A percentile compares a stretch with the other conserved stretches of the same genome.
These are phyloP conservation scores for Scutellaria baicalensis DNA, from an alignment of 257 asterid genomes.

Conservation along the genomic window DNA sequence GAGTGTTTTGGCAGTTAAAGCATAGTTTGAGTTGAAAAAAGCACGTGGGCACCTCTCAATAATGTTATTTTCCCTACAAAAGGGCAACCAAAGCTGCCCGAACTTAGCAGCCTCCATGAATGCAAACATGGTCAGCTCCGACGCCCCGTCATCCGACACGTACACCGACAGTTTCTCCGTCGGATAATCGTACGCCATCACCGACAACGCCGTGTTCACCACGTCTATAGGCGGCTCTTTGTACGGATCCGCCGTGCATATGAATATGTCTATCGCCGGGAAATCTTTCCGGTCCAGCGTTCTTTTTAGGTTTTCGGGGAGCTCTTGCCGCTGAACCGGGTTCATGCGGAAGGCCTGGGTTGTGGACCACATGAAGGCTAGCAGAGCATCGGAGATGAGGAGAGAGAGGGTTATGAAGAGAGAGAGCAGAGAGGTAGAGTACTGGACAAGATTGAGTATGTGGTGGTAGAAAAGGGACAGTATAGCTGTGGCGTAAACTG, in stretches of 20 bases:
- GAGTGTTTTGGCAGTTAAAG: neutral
- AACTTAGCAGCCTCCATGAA: slow-evolving; percentile 78
- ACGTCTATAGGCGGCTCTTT: slow-evolving; percentile 65
- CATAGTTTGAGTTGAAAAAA: slow-evolving; percentile 35
- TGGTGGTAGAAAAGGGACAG: slow-evolving; percentile 46
- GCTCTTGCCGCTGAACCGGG: slow-evolving; percentile 40
- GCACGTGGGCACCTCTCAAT: slow-evolving; percentile 53
- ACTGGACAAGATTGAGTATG: slow-evolving; percentile 24
- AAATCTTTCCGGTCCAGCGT: slow-evolving; percentile 22
- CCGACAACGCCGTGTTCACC: slow-evolving; percentile 66
- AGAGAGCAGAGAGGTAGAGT: slow-evolving; percentile 20
- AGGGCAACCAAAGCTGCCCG: slow-evolving; percentile 58
- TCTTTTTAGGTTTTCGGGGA: slow-evolving; percentile 26
- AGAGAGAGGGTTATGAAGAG: slow-evolving; percentile 29
- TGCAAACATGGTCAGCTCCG: slow-evolving; percentile 62
- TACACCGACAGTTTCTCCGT: slow-evolving; percentile 59
- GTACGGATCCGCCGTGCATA: slow-evolving; percentile 77
- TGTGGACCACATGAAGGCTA: slow-evolving; percentile 65
- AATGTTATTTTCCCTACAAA: slow-evolving; percentile 46
- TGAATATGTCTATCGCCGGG: slow-evolving; percentile 56
- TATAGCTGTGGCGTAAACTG: slow-evolving; percentile 34
- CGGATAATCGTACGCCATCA: slow-evolving; percentile 71
- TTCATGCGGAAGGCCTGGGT: slow-evolving; percentile 55
- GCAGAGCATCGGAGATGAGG: slow-evolving; percentile 39
- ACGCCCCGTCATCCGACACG: slow-evolving; percentile 79